Evolutionary conservation across 2,329 filamentous ascomycete genomes (phyloP).

Genomic region (Penicillium griseofulvum): DNA sequence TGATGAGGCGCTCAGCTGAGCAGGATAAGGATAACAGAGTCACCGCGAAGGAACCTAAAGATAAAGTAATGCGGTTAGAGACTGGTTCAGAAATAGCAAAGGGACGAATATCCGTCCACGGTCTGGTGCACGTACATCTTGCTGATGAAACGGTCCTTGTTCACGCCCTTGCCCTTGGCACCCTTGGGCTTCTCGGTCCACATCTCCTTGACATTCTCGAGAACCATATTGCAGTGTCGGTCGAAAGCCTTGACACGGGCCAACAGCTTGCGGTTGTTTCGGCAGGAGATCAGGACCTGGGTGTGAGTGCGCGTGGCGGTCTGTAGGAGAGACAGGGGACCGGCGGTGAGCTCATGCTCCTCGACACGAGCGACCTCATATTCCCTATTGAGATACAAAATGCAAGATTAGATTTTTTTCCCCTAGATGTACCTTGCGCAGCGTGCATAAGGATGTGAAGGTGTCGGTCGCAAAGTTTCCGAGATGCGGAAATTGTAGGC

Average conservation of each 20-base stretch:
- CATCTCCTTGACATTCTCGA: slow-evolving; percentile 98
- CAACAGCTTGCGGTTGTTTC: slow-evolving; percentile 97
- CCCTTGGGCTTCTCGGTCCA: slow-evolving; percentile 93
- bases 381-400: slow-evolving; percentile 57
- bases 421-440: slow-evolving; percentile 12
- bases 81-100: not conserved
- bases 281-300: slow-evolving; percentile 94
- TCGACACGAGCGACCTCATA: slow-evolving; percentile 83
- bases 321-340: slow-evolving; percentile 89
- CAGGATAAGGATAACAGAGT: slow-evolving; percentile 83
- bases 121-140: slow-evolving; percentile 72
- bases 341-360: slow-evolving; percentile 75
- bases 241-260: slow-evolving; percentile 98
- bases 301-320: slow-evolving; percentile 92
- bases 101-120: not conserved
- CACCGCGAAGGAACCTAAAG: slow-evolving; percentile 75
- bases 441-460: slow-evolving; percentile 19
- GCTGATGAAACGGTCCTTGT: slow-evolving; percentile 97
- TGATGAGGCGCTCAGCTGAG: slow-evolving; percentile 59
- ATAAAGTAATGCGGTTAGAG: not conserved
- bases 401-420: slow-evolving; percentile 23
- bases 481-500: slow-evolving; percentile 8
- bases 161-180: slow-evolving; percentile 88
- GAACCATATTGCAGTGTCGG: slow-evolving; percentile 97
- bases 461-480: slow-evolving; percentile 8